Evolutionary conservation across 1,284 basidiomycete species (phyloP).

Genomic region (Athelia psychrophila): DNA sequence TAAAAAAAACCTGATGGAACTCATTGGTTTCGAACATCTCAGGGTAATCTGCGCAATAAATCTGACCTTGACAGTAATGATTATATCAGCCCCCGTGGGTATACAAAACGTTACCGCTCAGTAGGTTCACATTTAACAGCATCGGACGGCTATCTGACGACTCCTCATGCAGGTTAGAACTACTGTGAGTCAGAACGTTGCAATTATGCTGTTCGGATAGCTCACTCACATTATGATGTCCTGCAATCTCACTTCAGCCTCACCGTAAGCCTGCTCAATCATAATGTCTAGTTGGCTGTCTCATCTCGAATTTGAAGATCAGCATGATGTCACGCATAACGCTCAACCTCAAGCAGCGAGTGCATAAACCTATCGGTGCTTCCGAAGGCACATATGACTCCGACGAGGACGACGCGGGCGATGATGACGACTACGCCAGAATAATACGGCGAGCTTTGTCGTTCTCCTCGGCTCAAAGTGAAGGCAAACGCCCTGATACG

Average conservation of each 20-base stretch:
- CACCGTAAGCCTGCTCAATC: slow-evolving; percentile 20
- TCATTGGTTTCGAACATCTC: not conserved
- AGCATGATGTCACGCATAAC: slow-evolving; percentile 49
- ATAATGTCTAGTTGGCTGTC: not conserved
- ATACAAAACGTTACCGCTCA: slow-evolving; percentile 44
- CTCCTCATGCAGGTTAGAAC: slow-evolving; percentile 32
- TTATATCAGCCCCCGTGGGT: slow-evolving; percentile 29
- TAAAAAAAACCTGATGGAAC: not conserved
- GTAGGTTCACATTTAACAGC: slow-evolving; percentile 26
- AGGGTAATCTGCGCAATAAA: slow-evolving; percentile 45
- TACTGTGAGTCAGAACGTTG: slow-evolving; percentile 33
- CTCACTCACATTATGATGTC: not conserved
- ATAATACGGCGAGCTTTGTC: too few species aligned
- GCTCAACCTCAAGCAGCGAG: slow-evolving; percentile 28
- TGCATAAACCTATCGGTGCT: not conserved
- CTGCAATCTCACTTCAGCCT: slow-evolving; percentile 16
- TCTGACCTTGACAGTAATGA: slow-evolving; percentile 43
- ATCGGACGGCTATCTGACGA: not conserved
- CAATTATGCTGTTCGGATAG: not conserved
- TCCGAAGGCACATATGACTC: too few species aligned
- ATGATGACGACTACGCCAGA: too few species aligned
- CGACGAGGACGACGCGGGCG: too few species aligned
- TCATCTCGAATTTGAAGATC: slow-evolving; percentile 23
- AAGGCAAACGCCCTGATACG: too few species aligned
- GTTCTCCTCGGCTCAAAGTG: too few species aligned